A percentile compares a stretch with the other conserved stretches of the same genome.
Evolutionary conservation across 306 rosid species (phyloP).

Genomic region (Cucumis cinereus): DNA sequence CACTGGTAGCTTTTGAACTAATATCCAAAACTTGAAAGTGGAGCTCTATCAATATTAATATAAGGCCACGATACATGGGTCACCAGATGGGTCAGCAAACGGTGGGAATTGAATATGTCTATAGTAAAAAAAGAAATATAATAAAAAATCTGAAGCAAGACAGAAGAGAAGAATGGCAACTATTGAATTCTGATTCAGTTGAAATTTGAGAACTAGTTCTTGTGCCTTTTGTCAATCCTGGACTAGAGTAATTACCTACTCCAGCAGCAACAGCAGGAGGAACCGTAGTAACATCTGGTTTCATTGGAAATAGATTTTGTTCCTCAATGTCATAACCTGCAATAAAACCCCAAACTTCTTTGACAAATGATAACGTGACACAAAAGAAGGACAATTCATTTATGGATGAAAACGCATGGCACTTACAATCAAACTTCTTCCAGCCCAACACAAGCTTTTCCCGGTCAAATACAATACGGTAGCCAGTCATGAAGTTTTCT

Average conservation of each 20-base stretch:
- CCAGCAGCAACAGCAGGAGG: constrained; percentile 79
- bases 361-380: not conserved
- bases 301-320: constrained; percentile 17
- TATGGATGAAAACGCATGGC: constrained; percentile 5
- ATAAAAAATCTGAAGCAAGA: constrained; percentile 24
- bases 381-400: not conserved
- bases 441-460: constrained; percentile 74
- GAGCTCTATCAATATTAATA: not conserved
- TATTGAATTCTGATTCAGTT: constrained; percentile 26
- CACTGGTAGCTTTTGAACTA: not conserved
- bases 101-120: not conserved
- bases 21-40: not conserved
- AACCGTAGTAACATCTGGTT: constrained; percentile 28
- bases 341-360: constrained; percentile 7
- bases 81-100: not conserved
- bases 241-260: constrained; percentile 31
- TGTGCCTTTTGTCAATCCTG: constrained; percentile 27
- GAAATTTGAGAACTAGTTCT: constrained; percentile 26
- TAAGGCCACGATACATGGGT: not conserved
- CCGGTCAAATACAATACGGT: constrained; percentile 75
- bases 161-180: constrained; percentile 15
- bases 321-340: constrained; percentile 72
- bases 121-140: constrained; percentile 21
- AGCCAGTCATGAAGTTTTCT: constrained; percentile 94
- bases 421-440: constrained; percentile 73